Base-by-base conservation (phyloP, 2,329 filamentous ascomycete genomes). In the Lachnellula cervina region DNA sequence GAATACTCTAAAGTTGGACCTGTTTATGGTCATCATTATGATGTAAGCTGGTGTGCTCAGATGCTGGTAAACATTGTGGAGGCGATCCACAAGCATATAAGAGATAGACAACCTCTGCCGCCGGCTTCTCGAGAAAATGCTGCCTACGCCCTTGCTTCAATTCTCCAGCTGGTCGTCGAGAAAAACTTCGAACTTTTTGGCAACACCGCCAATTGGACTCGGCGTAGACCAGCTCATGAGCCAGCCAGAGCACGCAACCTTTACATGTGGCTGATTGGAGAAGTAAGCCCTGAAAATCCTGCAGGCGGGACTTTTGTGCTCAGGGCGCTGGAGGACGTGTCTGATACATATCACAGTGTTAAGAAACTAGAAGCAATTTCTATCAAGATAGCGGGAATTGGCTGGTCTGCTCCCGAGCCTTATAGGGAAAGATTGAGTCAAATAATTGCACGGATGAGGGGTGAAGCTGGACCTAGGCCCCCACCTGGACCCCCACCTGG, bases 11-110 rank as follows among this genome's bases (percentile, higher is more conserved):
- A 59, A 19, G n/a, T 44, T 38, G 67, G 67, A 8, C 61, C 56
- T n/a, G 44, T 23, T 14, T n/a, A 51, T 28, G 59, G 58, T 38
- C 46, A n/a, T 40, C 37, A 62, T 16, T 49, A 67, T 46, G 60
- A 66, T 53, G 34, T 68, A 11, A 59, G 62, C 34, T 66, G 62
- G 60, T 66, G 64, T 48, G 64, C 60, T 13, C 50, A 66, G n/a
- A 51, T 47, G 14, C 55, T 69, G 14, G 55, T 61, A 23, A 43
- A 60, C 9, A 60, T 67, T 52, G 65, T 66, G n/a, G 51, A 64
- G 21, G 46, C 59, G 8, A 66, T 69, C 51, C 51, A 51, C 51
- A 43, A 25, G 23, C 60, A 66, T 35, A 50, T 65, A 14, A 52
- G 45, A 5, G 46, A 53, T 16, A 54, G 59, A 34, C 55, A 59